phyloP scores from a whole-genome alignment of 225 moss, liverwort and hornwort species.

The Pseudisothecium myosuroides region DNA sequence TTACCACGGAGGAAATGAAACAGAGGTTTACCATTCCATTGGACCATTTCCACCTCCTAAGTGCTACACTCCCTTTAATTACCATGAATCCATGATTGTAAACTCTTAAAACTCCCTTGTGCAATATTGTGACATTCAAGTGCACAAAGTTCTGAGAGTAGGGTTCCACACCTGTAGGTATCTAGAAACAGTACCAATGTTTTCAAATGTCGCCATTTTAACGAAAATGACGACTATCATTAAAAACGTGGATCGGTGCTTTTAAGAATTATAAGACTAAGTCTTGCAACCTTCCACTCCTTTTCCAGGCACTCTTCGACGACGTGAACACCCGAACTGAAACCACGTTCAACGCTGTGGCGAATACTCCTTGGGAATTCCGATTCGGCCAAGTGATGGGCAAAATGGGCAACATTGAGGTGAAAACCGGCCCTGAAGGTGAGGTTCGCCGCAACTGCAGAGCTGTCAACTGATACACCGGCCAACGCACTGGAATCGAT shows the following conservation, averaged over 20 bases:
- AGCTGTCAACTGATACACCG: background rate
- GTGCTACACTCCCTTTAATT: background rate
- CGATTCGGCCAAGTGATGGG: slow-evolving; percentile 13
- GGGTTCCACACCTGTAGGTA: background rate
- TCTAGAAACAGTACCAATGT: background rate
- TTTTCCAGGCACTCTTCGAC: slow-evolving; percentile 9
- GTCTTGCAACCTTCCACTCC: background rate
- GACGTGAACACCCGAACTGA: background rate
- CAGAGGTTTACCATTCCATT: background rate
- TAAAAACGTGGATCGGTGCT: background rate
- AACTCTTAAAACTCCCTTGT: background rate
- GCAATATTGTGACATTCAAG: background rate
- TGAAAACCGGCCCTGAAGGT: slow-evolving; percentile 3
- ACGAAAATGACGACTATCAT: no score
- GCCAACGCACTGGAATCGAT: background rate
- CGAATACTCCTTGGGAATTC: background rate
- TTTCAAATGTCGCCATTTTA: background rate
- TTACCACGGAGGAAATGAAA: background rate
- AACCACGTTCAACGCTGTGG: background rate
- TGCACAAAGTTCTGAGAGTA: background rate
- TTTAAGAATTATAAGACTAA: background rate
- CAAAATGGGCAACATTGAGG: slow-evolving; percentile 6
- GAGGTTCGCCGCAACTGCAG: slow-evolving; percentile 30
- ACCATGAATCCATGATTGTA: background rate
- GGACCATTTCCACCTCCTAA: background rate